phyloP scores from a whole-genome alignment of 2,329 filamentous ascomycete species.

The Magnaporthiopsis rhizophila region DNA sequence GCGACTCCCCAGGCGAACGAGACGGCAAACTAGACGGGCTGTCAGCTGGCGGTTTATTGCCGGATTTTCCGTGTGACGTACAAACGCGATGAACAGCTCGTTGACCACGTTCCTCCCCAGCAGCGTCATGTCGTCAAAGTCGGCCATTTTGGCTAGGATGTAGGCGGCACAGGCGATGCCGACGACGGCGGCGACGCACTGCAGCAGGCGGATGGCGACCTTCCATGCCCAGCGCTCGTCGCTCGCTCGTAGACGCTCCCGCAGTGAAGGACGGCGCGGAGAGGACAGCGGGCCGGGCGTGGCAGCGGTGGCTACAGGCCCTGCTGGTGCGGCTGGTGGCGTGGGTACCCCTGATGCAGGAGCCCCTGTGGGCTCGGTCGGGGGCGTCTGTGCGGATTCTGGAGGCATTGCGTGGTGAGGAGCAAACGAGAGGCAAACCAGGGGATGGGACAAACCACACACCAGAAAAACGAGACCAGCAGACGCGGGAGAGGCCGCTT shows the following conservation, averaged over 20 bases:
- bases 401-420: not conserved
- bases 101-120: not conserved
- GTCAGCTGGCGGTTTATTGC: not conserved
- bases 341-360: not conserved
- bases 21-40: slow-evolving; percentile 4
- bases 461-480: too few relatives aligned
- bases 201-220: not conserved
- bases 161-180: not conserved
- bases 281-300: too few relatives aligned
- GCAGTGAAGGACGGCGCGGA: not conserved
- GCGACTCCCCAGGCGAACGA: slow-evolving; percentile 10
- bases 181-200: not conserved
- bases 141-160: not conserved
- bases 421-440: too few relatives aligned
- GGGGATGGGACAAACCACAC: too few relatives aligned
- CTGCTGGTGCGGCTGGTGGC: not conserved
- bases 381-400: not conserved
- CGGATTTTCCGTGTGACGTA: not conserved
- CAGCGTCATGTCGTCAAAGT: not conserved
- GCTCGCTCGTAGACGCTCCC: not conserved
- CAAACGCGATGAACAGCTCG: not conserved
- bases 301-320: too few relatives aligned
- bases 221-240: slow-evolving; percentile 2
- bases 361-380: not conserved
- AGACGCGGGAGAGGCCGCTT: too few relatives aligned